Base-by-base conservation (phyloP, 306 rosid genomes). In the Lathyrus oleraceus region DNA sequence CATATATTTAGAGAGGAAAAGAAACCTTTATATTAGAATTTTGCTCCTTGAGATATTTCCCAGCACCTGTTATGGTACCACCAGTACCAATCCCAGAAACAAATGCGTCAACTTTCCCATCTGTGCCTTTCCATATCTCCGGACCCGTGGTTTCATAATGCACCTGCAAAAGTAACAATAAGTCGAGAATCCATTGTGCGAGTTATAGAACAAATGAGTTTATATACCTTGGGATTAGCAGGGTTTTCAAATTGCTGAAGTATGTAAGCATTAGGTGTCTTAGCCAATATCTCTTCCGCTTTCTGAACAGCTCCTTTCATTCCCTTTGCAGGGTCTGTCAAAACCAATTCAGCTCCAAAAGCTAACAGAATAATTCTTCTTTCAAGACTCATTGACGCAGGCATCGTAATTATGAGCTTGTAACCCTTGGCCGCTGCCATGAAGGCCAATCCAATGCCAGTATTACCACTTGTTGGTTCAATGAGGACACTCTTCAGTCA, bases 71-170 rank as follows among this genome's bases (percentile, higher is more conserved):
- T 71, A 88, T 80, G 38, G 95, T 91, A 64, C 95, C 97, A 40
- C 97, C 95, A 9, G 95, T 86, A 35, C 97, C 92, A 35, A 88
- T 81, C 79, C 97, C 95, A 43, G 88, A 79, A 51, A 91, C 85
- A 81, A 91, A 44, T 63, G 86, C 90, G 66, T 88, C 90, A 47
- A 88, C 52, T 73, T 85, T 91, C 74, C 85, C 88, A 15, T 74
- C 88, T 0, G 95, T 39, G 65, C 92, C 95, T 80, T 83, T 82
- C 95, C 97, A 91, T 57, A 91, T 88, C 83, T 88, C 92, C 5
- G 97, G 95, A 76, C 97, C 92, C 8, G 97, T 91, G 67, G 97
- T 85, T 83, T 91, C 89, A 68, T 88, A 91, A 73, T 91, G 97
- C 38, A 91, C 10, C 97, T 91, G 67, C 53, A 21, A 57, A 5